Evolutionary conservation across 2,329 filamentous ascomycete species (phyloP).

Genomic region (Periglandula ipomoeae): DNA sequence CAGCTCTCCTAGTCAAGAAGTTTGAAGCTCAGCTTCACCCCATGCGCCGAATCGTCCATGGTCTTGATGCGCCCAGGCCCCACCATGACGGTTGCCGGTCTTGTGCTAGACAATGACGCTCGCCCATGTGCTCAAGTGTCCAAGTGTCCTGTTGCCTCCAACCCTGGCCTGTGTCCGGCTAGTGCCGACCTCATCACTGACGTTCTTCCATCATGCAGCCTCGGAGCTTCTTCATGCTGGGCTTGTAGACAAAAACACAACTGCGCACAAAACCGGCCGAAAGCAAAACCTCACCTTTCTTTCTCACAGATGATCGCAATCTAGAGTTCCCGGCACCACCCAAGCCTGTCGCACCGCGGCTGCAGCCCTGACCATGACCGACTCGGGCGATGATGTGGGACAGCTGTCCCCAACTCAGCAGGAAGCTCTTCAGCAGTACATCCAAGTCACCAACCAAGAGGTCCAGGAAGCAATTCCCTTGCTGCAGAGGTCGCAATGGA

Average conservation of each 20-base stretch:
- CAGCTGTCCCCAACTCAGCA: conserved; percentile 72
- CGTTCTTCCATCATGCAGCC: not conserved
- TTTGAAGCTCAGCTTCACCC: too few relatives aligned
- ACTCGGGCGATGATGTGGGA: conserved; percentile 42
- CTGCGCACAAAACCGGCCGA: not conserved
- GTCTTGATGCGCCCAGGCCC: too few relatives aligned
- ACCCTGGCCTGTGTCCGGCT: too few relatives aligned
- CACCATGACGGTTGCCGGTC: too few relatives aligned
- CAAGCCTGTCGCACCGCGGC: not conserved
- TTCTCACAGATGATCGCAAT: not conserved
- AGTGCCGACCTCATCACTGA: not conserved
- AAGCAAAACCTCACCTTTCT: not conserved
- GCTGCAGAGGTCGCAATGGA: conserved; percentile 86
- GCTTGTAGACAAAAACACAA: not conserved
- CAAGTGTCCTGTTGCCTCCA: too few relatives aligned
- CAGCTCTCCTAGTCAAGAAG: too few relatives aligned
- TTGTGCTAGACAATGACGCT: too few relatives aligned
- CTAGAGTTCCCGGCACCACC: not conserved
- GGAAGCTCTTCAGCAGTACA: conserved; percentile 78
- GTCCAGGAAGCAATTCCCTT: conserved; percentile 66
- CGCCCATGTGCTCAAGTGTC: too few relatives aligned
- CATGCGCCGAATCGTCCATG: too few relatives aligned
- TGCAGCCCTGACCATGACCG: conserved; percentile 19
- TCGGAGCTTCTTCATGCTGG: not conserved
- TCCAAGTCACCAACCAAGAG: conserved; percentile 78